Base-by-base conservation (phyloP, 2,329 filamentous ascomycete genomes). In the Phialocephala sp. region DNA sequence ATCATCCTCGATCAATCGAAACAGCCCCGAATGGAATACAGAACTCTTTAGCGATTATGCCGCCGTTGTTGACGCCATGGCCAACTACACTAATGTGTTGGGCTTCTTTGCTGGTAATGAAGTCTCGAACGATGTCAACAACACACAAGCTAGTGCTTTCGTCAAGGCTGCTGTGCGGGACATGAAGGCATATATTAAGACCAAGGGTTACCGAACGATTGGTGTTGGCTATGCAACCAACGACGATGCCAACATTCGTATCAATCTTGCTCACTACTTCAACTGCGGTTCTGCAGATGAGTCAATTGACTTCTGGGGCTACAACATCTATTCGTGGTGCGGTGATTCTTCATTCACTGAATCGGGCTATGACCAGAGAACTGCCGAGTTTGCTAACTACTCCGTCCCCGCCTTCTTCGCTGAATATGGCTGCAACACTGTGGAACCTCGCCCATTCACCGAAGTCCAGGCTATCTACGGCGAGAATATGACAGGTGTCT, bases 241-340 rank as follows among this genome's bases (percentile, higher is more conserved):
- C 80, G 95, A 98, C 73, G 94, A 97, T 79, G 85, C 88, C 47
- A 85, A 87, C 24, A 96, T 97, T 73, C 92, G 95, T 79, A 84
- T 84, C 71, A 84, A 93, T 75, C 88, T 98, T 76, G 92, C 93
- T 72, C 83, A 93, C 77, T 99, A 97, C 86, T 97, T 99, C 83
- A 94, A 97, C 85, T 99, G 95, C 77, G 92, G 94, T 67, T 79
- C 87, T 67, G 77, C 83, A 39, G 81, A 83, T 9, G 80, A 81
- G 76, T 79, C 91, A 67, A 97, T 98, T 71, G 95, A 99, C 81
- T 98, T 96, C 85, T 99, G 94, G 92, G 95, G 95, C 66, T 98
- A 98, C 90, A 99, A 99, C 85, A 97, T 98, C 82, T 99, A 99
- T 86, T 97, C 94, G 61, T 99, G 95, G 95, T 99, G 95, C 79